Evolutionary conservation across 768 basidiomycete genomes (phyloP), one percentile per base, ranked within the genome.

Genomic region (Termitomyces sp.): DNA sequence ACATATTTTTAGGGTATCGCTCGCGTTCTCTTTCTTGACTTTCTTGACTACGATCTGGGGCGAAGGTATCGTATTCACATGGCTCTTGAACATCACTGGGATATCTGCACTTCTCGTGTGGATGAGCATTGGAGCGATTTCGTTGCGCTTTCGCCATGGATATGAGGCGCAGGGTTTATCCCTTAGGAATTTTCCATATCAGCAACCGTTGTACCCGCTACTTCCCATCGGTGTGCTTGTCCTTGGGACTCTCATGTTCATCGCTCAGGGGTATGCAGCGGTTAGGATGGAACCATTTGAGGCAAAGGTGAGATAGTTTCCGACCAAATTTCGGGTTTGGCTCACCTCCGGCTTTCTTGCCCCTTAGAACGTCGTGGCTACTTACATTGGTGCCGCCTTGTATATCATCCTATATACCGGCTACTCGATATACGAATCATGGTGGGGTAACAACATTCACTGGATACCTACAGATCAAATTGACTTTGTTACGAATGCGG

Each of bases 21-120:
- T 84, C 3, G 75, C 70, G 0, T 71, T 80, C 54, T 71, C 78
- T 0, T 77, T 67, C 53, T 65, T 84, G 40, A 79, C 82, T 0
- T 84, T 82, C 68, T 62, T 82, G 39, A 79, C 83, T 5, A 80
- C 80, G 5, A 78, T 84, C 56, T 84, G 82, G 82, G 78, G 81
- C 15, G 72, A 76, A 43, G 79, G 79, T 12, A 63, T 80, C 52
- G 79, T 78, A 39, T 82, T 84, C 58, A 76, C 74, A 2, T 82
- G 80, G 86, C 71, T 87, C 10, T 69, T 85, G 47, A 83, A 85
- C 59, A 70, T 87, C 49, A 83, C 82, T 7, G 85, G 86, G 39
- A 82, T 88, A 42, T 85, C 82, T 1, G 82, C 84, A 2, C 70
- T 89, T 46, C 76, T 88, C 55, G 83, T 85, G 39, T 89, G 87